Evolutionary conservation across 805 yeast genomes (phyloP), one percentile per base, ranked within the genome.

Genomic region (Starmerella bombi): DNA sequence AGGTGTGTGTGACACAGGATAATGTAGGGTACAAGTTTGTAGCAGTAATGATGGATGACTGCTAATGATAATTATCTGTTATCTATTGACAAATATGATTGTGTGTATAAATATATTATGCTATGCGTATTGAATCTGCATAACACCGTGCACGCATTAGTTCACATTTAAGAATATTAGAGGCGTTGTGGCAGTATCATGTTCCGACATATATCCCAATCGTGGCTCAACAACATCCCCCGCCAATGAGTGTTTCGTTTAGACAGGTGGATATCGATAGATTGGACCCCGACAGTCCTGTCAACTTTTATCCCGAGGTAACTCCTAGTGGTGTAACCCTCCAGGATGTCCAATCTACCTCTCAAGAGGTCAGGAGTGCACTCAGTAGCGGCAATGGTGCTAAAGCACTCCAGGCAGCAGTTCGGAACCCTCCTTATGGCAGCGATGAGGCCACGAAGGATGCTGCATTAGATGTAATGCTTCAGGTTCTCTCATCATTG

Each of bases 191-290:
- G n/a, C n/a, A n/a, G n/a, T n/a, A n/a, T n/a, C n/a, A n/a, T n/a
- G n/a, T n/a, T n/a, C n/a, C n/a, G n/a, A n/a, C n/a, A n/a, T n/a
- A n/a, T n/a, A n/a, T n/a, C n/a, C n/a, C n/a, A n/a, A n/a, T n/a
- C n/a, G n/a, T n/a, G n/a, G n/a, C n/a, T n/a, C n/a, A n/a, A n/a
- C n/a, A n/a, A n/a, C n/a, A n/a, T n/a, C n/a, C n/a, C 12, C 27
- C 12, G 7, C 27, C 27, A 23, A 45, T 42, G 42, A 32, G 43
- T 36, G 31, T 31, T 15, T 36, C 42, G 21, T 64, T 63, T 49
- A 54, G 98, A 72, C 76, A 91, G 70, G 83, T 88, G 52, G 94
- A 91, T 59, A 77, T 91, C 40, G 97, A 91, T 61, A 81, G 84
- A 15, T 76, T 75, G 50, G 95, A 86, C 56, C 81, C 93, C 3